phyloP scores from a whole-genome alignment of 306 rosid genomes.

The Quillaja saponaria region DNA sequence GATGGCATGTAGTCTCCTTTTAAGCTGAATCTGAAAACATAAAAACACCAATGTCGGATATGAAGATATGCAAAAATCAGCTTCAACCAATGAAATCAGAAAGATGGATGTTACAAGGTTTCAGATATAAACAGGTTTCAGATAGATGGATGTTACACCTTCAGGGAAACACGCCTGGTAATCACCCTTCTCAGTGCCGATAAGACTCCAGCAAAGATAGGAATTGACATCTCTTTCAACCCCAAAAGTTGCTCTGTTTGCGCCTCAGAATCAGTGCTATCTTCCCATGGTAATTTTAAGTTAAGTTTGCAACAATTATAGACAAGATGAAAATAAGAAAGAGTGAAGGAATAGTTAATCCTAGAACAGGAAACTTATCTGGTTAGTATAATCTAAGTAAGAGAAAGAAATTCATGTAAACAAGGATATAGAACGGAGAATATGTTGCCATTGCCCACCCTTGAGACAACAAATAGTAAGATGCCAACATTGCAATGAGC shows the following conservation, averaged over 20 bases:
- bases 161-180: conserved; percentile 90
- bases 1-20: conserved; percentile 87
- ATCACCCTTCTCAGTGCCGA: conserved; percentile 93
- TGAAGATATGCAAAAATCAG: conserved; percentile 16
- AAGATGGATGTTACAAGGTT: not conserved
- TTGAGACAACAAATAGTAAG: conserved; percentile 83
- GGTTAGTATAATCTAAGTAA: conserved; percentile 5
- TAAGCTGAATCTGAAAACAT: conserved; percentile 85
- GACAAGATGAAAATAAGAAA: conserved; percentile 18
- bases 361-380: conserved; percentile 3
- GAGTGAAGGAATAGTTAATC: not conserved
- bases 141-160: conserved; percentile 49
- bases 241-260: conserved; percentile 68
- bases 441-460: conserved; percentile 90
- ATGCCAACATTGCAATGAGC: conserved; percentile 85
- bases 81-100: conserved; percentile 8
- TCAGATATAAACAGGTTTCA: conserved; percentile 13
- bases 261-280: conserved; percentile 58
- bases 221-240: conserved; percentile 67
- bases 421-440: conserved; percentile 93
- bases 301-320: conserved; percentile 57
- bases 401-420: conserved; percentile 26
- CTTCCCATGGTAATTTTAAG: conserved; percentile 71
- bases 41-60: conserved; percentile 31
- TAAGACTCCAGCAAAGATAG: conserved; percentile 82